Conservation (phyloP, 352 stramenopile genomes). For the Paralagenidium karlingii region DNA sequence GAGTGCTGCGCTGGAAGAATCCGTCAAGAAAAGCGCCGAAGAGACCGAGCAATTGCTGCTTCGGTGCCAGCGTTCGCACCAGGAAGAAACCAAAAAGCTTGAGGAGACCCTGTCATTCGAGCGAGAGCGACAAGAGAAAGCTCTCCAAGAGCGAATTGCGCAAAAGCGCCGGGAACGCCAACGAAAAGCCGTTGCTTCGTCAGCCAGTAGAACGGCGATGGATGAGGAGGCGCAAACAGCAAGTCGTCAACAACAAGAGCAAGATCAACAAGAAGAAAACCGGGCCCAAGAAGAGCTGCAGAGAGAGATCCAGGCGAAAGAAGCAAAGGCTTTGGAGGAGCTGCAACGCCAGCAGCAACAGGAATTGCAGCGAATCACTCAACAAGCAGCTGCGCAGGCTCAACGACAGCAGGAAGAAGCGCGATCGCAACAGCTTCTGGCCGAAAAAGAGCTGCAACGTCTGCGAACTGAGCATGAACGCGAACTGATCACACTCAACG, state of each 20-base stretch:
- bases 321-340: constrained; percentile 16
- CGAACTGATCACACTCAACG: constrained; percentile 27
- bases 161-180: constrained; percentile 14
- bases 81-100: constrained; percentile 13
- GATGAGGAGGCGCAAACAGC: constrained; percentile 4
- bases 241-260: not conserved
- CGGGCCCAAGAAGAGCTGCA: constrained; percentile 16
- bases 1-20: constrained; percentile 5
- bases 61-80: constrained; percentile 13
- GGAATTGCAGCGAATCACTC: constrained; percentile 16
- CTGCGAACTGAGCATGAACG: constrained; percentile 42
- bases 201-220: constrained; percentile 1
- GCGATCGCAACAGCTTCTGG: constrained; percentile 20
- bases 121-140: constrained; percentile 32
- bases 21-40: constrained; percentile 9
- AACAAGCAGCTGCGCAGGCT: constrained; percentile 6
- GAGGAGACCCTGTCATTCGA: constrained; percentile 15
- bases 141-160: constrained; percentile 38
- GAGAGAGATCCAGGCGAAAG: constrained; percentile 19
- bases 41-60: constrained; percentile 18
- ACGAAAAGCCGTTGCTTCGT: not conserved
- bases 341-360: constrained; percentile 24
- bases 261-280: too few species aligned
- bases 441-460: constrained; percentile 35
- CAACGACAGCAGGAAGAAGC: constrained; percentile 22